Percentiles rank a stretch among this genome's conserved stretches.
Conservation (phyloP, 2,329 filamentous ascomycete species). For the Aspergillus versicolor region DNA sequence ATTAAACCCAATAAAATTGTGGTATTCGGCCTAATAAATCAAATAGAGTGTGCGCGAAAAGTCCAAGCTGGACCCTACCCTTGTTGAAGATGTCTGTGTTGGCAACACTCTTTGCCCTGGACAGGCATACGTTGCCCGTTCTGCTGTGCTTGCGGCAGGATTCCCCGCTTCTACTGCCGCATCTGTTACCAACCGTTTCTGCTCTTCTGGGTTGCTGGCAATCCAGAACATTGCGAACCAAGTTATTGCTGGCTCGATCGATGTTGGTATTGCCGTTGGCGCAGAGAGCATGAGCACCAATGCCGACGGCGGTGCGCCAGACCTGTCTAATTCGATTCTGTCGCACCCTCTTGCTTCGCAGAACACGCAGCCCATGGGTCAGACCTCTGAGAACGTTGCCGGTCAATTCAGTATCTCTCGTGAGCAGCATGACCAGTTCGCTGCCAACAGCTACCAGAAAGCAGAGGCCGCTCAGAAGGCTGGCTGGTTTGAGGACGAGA, state of each 20-base stretch:
- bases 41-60: slow-evolving; percentile 68
- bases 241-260: slow-evolving; percentile 85
- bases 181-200: slow-evolving; percentile 84
- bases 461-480: slow-evolving; percentile 75
- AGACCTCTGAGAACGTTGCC: slow-evolving; percentile 89
- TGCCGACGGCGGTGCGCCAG: slow-evolving; percentile 76
- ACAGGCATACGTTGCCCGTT: slow-evolving; percentile 85
- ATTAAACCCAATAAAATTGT: background rate
- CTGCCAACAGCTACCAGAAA: slow-evolving; percentile 81
- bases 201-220: slow-evolving; percentile 83
- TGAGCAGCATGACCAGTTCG: slow-evolving; percentile 75
- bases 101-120: slow-evolving; percentile 86
- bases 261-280: slow-evolving; percentile 83
- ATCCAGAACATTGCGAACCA: slow-evolving; percentile 90
- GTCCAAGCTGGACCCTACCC: slow-evolving; percentile 78
- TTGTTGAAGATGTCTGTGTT: slow-evolving; percentile 88
- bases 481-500: slow-evolving; percentile 84
- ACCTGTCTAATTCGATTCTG: slow-evolving; percentile 80
- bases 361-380: slow-evolving; percentile 92
- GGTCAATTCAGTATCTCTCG: slow-evolving; percentile 71
- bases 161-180: slow-evolving; percentile 78
- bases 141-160: slow-evolving; percentile 79
- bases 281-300: slow-evolving; percentile 91
- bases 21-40: background rate
- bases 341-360: slow-evolving; percentile 74